phyloP scores from a whole-genome alignment of 257 asterid genomes.

The Nicotiana attenuata region DNA sequence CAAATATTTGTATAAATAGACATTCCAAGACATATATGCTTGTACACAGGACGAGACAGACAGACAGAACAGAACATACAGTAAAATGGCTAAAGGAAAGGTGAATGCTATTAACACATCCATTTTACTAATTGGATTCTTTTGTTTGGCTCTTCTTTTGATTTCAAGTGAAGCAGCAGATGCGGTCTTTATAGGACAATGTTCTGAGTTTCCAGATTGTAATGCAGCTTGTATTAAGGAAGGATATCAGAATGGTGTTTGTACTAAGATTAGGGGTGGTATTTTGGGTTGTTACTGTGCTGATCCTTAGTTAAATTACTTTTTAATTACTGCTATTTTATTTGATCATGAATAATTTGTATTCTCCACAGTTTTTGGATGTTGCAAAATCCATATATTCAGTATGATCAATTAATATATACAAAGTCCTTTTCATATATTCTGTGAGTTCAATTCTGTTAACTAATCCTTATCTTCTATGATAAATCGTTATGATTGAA shows the following conservation, averaged over 20 bases:
- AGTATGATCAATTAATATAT: neutral
- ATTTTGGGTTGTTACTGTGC: constrained; percentile 8
- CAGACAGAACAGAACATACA: neutral
- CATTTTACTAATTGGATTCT: neutral
- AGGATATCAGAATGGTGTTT: neutral
- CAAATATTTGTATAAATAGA: neutral
- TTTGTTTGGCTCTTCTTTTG: neutral
- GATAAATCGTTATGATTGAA: neutral
- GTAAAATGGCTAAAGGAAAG: neutral
- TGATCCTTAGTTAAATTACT: neutral
- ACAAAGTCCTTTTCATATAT: neutral
- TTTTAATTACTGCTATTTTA: neutral
- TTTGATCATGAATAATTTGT: neutral
- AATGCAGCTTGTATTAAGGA: neutral
- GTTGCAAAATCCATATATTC: neutral
- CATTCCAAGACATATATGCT: neutral
- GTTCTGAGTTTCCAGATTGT: constrained; percentile 8
- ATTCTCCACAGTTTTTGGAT: neutral
- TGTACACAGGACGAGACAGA: neutral
- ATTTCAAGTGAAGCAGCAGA: neutral
- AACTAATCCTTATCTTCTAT: neutral
- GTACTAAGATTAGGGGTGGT: neutral
- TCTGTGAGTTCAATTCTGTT: neutral
- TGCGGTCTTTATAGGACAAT: constrained; percentile 5
- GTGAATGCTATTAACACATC: neutral